Conservation (phyloP, 805 yeast genomes). For the Candida argentea region DNA sequence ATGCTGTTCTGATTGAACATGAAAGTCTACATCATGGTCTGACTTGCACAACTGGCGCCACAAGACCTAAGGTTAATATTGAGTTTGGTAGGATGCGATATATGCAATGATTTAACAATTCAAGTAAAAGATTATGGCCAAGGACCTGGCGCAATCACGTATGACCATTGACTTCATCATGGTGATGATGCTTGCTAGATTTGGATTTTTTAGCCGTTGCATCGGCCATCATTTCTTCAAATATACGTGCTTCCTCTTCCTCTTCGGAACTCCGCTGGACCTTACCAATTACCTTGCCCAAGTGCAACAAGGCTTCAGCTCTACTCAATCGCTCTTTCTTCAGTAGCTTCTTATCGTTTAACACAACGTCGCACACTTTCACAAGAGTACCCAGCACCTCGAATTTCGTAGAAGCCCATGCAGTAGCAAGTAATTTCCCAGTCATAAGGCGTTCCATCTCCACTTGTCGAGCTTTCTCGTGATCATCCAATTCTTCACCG, state of each 20-base stretch:
- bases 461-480: conserved; percentile 32
- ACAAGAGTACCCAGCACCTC: conserved; percentile 86
- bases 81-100: no score
- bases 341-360: conserved; percentile 50
- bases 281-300: conserved; percentile 60
- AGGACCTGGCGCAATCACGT: no score
- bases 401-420: conserved; percentile 89
- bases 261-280: conserved; percentile 77
- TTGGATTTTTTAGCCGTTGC: conserved; percentile 49
- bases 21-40: no score
- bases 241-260: conserved; percentile 83
- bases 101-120: no score
- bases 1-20: no score
- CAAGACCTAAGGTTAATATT: no score
- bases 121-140: no score
- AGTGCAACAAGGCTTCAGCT: conserved; percentile 66
- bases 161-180: no score
- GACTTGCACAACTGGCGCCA: no score
- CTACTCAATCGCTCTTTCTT: conserved; percentile 55
- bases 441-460: conserved; percentile 74
- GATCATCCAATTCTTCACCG: conserved; percentile 23
- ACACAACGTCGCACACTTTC: conserved; percentile 42
- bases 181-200: no score
- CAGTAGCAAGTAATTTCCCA: conserved; percentile 86
- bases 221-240: conserved; percentile 88